Conservation (phyloP, 371 early-diverging fungal genomes). For the Parasitella parasitica region DNA sequence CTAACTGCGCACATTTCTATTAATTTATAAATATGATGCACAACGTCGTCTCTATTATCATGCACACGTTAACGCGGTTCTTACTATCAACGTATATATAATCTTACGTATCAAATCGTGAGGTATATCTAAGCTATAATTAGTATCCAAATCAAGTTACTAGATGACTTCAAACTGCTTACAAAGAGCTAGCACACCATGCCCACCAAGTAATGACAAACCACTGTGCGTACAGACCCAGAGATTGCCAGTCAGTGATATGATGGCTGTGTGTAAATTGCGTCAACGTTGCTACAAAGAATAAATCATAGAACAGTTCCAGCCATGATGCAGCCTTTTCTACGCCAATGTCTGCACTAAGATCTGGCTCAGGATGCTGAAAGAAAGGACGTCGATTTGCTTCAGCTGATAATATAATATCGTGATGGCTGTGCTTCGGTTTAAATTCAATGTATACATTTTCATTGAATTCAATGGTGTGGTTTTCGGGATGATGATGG, state of each 20-base stretch:
- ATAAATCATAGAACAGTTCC: conserved; percentile 60
- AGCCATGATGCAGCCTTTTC: conserved; percentile 54
- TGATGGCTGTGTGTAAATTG: conserved; percentile 60
- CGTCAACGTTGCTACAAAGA: conserved; percentile 59
- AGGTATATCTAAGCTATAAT: conserved; percentile 38
- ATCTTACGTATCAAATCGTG: conserved; percentile 61
- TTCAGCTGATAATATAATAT: conserved; percentile 13
- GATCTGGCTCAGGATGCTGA: conserved; percentile 50
- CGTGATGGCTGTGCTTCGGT: conserved; percentile 27
- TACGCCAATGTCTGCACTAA: conserved; percentile 52
- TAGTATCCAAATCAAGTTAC: too few species aligned
- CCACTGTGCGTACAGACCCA: conserved; percentile 57
- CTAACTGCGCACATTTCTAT: conserved; percentile 57
- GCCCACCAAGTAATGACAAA: conserved; percentile 65
- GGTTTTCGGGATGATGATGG: conserved; percentile 22
- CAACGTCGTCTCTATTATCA: conserved; percentile 43
- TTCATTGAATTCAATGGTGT: conserved; percentile 41
- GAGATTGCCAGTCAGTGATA: conserved; percentile 54
- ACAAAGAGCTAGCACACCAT: conserved; percentile 53
- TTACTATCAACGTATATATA: neutral
- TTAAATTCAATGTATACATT: conserved; percentile 51
- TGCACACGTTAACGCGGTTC: neutral
- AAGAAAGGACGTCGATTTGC: conserved; percentile 46
- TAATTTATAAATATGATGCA: conserved; percentile 51
- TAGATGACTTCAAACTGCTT: too few species aligned